Base-by-base conservation (phyloP, 2,329 filamentous ascomycete genomes). In the Tolypocladium cylindrosporum region DNA sequence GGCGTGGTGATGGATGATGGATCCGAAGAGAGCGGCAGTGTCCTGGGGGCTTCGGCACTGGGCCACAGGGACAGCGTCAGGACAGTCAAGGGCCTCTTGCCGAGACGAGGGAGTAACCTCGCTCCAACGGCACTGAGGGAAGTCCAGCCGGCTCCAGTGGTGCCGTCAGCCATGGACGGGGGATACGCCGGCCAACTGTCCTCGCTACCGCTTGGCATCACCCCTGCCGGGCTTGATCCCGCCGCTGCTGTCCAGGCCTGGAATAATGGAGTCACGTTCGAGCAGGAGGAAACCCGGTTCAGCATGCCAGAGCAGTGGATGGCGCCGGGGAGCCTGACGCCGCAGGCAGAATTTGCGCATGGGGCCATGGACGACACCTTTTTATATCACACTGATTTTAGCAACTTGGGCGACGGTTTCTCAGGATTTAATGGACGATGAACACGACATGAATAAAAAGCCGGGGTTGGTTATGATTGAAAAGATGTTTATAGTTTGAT, bases 1-100 rank as follows among this genome's bases (percentile, higher is more conserved):
- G 73, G 72, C 2, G 70, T 75, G 0, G 67, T 73, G 1, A 63
- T 75, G 57, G 73, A 75, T 16, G 73, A 75, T 42, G 71, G 66
- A 0, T 74, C 72, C 0, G 73, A 74, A 11, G 73, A 75, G 58
- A 74, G 72, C 52, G 66, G 70, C 0, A 73, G 71, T 42, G 59
- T 67, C 13, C 27, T 65, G 1, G 65, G 65, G 55, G 58, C 52
- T 1, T 59, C 62, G 5, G 60, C 60, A 0, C 58, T 71, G 1
- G 60, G 63, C 0, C 65, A 71, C 40, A 65, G 65, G 13, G 69
- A 73, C 40, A 73, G 71, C 56, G 64, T 72, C 1, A 57, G 67
- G 0, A 73, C 69, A 4, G 63, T 71, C 1, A 62, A 62, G 8
- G 57, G 63, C 16, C 55, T 57, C 2, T 27, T 51, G 3, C 21